These are phyloP conservation scores for Phytophthora rubi DNA, from an alignment of 352 stramenopile genomes.

Conservation along the genomic window DNA sequence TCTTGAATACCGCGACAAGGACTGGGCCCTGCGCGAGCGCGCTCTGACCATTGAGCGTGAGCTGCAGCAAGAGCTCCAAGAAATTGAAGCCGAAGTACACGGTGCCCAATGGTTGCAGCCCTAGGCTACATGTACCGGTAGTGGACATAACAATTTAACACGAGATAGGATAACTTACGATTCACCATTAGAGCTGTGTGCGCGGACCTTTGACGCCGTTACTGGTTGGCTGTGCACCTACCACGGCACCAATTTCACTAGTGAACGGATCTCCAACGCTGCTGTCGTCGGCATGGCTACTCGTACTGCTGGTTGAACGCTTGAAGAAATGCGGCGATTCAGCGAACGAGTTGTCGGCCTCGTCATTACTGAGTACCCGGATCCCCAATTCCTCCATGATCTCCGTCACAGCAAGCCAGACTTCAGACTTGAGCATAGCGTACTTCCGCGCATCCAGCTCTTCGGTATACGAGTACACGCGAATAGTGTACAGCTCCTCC, in stretches of 20 bases:
- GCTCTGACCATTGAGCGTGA: slow-evolving; percentile 70
- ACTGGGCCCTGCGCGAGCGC: slow-evolving; percentile 56
- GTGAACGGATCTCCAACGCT: slow-evolving; percentile 56
- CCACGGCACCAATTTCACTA: slow-evolving; percentile 61
- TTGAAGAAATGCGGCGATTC: slow-evolving; percentile 44
- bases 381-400: slow-evolving; percentile 88
- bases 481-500: slow-evolving; percentile 84
- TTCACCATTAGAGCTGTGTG: slow-evolving; percentile 49
- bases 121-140: slow-evolving; percentile 5
- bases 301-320: slow-evolving; percentile 29
- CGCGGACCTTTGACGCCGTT: slow-evolving; percentile 36
- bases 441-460: slow-evolving; percentile 88
- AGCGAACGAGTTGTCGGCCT: slow-evolving; percentile 45
- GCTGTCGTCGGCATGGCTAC: slow-evolving; percentile 26
- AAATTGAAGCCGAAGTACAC: slow-evolving; percentile 48
- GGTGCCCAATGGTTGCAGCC: slow-evolving; percentile 41
- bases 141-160: neutral
- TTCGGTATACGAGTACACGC: slow-evolving; percentile 89
- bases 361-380: slow-evolving; percentile 52
- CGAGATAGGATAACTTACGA: neutral
- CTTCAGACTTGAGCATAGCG: slow-evolving; percentile 89
- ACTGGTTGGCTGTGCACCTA: slow-evolving; percentile 43
- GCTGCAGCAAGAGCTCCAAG: slow-evolving; percentile 61
- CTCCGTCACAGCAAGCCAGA: slow-evolving; percentile 89
- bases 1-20: slow-evolving; percentile 52